phyloP scores from a whole-genome alignment of 768 basidiomycete genomes.

The Erythrobasidium yunnanense region DNA sequence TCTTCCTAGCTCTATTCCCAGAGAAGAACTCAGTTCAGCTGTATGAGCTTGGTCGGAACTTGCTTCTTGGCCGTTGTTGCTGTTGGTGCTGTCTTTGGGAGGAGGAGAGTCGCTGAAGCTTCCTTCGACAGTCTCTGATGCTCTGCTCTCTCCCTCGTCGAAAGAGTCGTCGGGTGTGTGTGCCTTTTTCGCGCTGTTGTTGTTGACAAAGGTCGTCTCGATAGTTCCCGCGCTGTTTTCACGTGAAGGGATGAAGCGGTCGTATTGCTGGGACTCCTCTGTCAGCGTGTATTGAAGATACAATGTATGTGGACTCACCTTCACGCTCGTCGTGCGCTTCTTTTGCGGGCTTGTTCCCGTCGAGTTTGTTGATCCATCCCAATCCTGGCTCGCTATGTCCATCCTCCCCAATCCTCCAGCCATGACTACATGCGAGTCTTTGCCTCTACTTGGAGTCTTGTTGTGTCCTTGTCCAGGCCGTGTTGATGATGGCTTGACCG shows the following conservation, averaged over 20 bases:
- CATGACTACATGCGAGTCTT: background rate
- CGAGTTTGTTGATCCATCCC: conserved; percentile 9
- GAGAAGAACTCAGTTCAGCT: conserved; percentile 37
- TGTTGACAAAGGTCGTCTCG: background rate
- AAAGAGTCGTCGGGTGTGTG: conserved; percentile 15
- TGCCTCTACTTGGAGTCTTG: too few species aligned
- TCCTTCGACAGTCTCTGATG: background rate
- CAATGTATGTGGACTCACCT: background rate
- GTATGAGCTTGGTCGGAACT: conserved; percentile 34
- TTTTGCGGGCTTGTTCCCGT: conserved; percentile 27
- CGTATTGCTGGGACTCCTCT: background rate
- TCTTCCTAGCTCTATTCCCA: conserved; percentile 38
- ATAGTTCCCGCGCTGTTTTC: conserved; percentile 10
- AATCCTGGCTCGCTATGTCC: conserved; percentile 23
- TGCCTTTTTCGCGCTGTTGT: background rate
- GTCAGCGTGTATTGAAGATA: background rate
- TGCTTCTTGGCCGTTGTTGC: background rate
- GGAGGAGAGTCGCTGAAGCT: conserved; percentile 21
- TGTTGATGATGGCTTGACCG: too few species aligned
- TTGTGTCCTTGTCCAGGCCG: too few species aligned
- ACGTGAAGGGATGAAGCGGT: conserved; percentile 30
- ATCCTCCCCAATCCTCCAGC: conserved; percentile 27
- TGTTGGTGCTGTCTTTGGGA: too few species aligned
- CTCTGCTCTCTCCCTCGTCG: background rate
- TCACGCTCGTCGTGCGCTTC: background rate